A percentile compares a stretch with the other conserved stretches of the same genome.
phyloP scores from a whole-genome alignment of 352 stramenopile genomes.

The Globisporangium heterothallicum region DNA sequence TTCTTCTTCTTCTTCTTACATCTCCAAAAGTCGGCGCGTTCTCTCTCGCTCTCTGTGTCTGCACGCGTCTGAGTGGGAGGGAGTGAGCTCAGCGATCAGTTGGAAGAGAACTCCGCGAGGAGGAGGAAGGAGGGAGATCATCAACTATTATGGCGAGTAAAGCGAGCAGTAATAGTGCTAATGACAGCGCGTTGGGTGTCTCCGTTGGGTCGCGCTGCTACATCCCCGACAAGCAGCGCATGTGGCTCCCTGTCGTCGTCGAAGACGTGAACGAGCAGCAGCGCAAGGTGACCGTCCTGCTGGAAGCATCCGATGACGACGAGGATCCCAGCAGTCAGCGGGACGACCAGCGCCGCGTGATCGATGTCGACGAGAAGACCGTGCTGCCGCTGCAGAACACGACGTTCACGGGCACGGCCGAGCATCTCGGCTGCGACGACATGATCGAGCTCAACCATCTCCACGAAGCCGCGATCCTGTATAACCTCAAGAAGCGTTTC shows the following conservation, averaged over 20 bases:
- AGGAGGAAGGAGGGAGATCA: too few species aligned
- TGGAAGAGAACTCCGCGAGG: too few species aligned
- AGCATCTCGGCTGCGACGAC: constrained; percentile 40
- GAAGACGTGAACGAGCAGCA: constrained; percentile 50
- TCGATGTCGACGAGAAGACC: constrained; percentile 27
- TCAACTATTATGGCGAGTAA: background rate
- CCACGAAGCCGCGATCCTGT: constrained; percentile 88
- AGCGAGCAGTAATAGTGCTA: too few species aligned
- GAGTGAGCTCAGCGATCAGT: too few species aligned
- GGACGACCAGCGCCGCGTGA: constrained; percentile 20
- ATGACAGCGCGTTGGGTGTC: constrained; percentile 23
- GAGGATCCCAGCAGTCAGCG: too few species aligned
- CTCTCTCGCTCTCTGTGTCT: too few species aligned
- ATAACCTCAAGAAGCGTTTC: constrained; percentile 84
- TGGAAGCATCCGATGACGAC: constrained; percentile 30
- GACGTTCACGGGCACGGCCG: constrained; percentile 9
- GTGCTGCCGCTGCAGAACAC: constrained; percentile 68
- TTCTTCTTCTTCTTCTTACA: too few species aligned
- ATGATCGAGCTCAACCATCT: constrained; percentile 85
- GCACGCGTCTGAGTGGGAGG: too few species aligned
- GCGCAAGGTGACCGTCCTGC: constrained; percentile 31
- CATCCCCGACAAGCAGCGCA: constrained; percentile 51
- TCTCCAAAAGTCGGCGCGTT: too few species aligned
- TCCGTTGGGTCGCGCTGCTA: constrained; percentile 66
- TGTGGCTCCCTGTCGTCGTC: constrained; percentile 73